Base-by-base conservation (phyloP, 2,329 filamentous ascomycete species). In the Madurella mycetomatis region DNA sequence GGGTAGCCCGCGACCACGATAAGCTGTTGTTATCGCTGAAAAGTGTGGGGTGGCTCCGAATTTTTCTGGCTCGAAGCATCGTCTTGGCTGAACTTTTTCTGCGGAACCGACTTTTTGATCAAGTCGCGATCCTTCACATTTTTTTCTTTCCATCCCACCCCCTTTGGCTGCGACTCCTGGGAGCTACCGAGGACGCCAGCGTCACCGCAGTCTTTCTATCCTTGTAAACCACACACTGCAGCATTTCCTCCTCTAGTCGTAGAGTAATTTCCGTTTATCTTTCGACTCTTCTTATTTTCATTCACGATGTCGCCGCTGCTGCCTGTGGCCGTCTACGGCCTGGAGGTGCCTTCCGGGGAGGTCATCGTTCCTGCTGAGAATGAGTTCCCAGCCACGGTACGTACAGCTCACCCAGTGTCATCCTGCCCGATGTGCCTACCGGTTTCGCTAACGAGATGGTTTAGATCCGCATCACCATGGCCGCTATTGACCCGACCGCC, bases 381-480 rank as follows among this genome's bases (percentile, higher is more conserved):
- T 60, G 85, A 92, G 63, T 86, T 92, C 66, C 88, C 89, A 69
- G 89, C 90, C 57, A 88, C 88, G 71, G 90, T 95, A 79, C 80
- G 88, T 82, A 49, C 48, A 49, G 58, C 52, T 47, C 46, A 13
- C 9, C 45, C 44, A 9, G 11, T 37, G 34, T 9, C 17, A 12
- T 18, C 19, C 16, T 11, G 8, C 40, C 41, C 13, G 19, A 17
- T 31, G 30, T 25, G 34, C 39, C 49, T 40, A 9, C 30, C 15
- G 2, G 11, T 42, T 34, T n/a, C 59, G 57, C 69, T 72, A 60
- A 74, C 59, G 61, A 49, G 47, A 47, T 1, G 34, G 51, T 41
- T 30, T 67, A 96, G 92, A 95, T 96, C 77, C 90, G 90, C 71
- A 90, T 99, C 69, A 97, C 92, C 67, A 99, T 99, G 94, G 94